phyloP scores from a whole-genome alignment of 768 basidiomycete species.

The Chlorophyllum brunneum region DNA sequence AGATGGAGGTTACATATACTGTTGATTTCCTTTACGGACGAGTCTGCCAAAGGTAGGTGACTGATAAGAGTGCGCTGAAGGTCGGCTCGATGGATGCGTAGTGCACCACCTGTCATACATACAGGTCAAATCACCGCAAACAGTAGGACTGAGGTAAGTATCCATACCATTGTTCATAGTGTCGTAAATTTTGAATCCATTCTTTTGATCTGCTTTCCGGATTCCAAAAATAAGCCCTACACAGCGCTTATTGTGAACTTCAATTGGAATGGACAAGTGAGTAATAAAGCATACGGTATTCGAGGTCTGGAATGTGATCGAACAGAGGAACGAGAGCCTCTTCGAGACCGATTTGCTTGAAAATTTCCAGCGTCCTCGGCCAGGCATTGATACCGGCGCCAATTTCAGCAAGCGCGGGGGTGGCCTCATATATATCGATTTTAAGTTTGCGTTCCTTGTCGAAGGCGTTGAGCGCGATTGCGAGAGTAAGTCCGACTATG shows the following conservation, averaged over 20 bases:
- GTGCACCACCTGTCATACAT: not conserved
- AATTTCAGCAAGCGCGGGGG: constrained; percentile 33
- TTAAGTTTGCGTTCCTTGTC: constrained; percentile 21
- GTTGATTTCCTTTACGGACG: not conserved
- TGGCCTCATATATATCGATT: constrained; percentile 40
- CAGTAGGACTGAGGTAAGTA: not conserved
- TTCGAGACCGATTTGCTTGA: constrained; percentile 14
- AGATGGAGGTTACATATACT: constrained; percentile 34
- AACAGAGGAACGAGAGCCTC: constrained; percentile 13
- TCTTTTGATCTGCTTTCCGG: constrained; percentile 28
- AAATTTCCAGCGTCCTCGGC: constrained; percentile 18
- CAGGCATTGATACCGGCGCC: constrained; percentile 43
- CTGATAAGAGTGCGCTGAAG: constrained; percentile 49
- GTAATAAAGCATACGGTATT: constrained; percentile 12
- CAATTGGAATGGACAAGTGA: not conserved
- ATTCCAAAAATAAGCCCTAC: constrained; percentile 14
- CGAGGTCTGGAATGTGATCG: constrained; percentile 13
- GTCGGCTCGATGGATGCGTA: constrained; percentile 49
- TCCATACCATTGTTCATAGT: constrained; percentile 20
- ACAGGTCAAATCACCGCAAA: not conserved
- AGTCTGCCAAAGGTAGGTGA: constrained; percentile 28
- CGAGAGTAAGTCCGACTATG: constrained; percentile 36
- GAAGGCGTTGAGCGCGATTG: constrained; percentile 26
- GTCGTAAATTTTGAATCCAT: constrained; percentile 26
- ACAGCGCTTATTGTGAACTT: not conserved